Conservation (phyloP, 352 stramenopile species). For the Phytophthora rubi region DNA sequence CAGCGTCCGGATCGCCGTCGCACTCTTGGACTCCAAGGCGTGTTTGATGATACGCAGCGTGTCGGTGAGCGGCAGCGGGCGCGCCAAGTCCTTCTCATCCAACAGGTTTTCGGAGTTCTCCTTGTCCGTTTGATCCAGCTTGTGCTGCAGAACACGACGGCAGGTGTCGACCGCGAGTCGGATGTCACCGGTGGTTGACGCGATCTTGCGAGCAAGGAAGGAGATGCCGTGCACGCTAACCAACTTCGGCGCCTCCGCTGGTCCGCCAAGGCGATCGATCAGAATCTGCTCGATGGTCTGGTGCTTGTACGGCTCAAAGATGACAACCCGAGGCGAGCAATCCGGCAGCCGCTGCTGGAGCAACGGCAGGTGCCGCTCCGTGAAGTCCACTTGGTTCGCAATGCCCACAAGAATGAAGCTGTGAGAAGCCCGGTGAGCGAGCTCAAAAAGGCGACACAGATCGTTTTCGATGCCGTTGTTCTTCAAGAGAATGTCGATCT, state of each 20-base stretch:
- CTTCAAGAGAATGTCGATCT: conserved; percentile 81
- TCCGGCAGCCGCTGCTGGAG: conserved; percentile 61
- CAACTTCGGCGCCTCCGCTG: conserved; percentile 48
- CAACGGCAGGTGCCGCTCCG: conserved; percentile 72
- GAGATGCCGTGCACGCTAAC: conserved; percentile 75
- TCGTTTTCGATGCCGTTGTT: conserved; percentile 73
- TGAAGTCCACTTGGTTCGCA: conserved; percentile 88
- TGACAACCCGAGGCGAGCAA: conserved; percentile 64
- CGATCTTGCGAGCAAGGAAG: conserved; percentile 84
- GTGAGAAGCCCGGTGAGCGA: conserved; percentile 62
- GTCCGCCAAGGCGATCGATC: conserved; percentile 64
- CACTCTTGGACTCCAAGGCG: conserved; percentile 69
- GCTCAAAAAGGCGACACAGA: conserved; percentile 79
- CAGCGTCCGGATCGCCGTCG: conserved; percentile 60
- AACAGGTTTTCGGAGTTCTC: conserved; percentile 40
- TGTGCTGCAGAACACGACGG: conserved; percentile 70
- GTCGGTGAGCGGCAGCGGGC: conserved; percentile 68
- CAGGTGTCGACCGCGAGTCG: conserved; percentile 78
- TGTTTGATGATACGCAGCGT: conserved; percentile 80
- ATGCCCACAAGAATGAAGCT: conserved; percentile 83
- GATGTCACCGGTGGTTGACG: conserved; percentile 79
- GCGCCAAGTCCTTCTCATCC: conserved; percentile 25
- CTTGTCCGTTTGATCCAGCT: conserved; percentile 43
- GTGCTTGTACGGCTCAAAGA: conserved; percentile 85
- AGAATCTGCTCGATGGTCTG: conserved; percentile 84